Evolutionary conservation across 2,329 filamentous ascomycete species (phyloP).

Genomic region (Calonectria crousiana): DNA sequence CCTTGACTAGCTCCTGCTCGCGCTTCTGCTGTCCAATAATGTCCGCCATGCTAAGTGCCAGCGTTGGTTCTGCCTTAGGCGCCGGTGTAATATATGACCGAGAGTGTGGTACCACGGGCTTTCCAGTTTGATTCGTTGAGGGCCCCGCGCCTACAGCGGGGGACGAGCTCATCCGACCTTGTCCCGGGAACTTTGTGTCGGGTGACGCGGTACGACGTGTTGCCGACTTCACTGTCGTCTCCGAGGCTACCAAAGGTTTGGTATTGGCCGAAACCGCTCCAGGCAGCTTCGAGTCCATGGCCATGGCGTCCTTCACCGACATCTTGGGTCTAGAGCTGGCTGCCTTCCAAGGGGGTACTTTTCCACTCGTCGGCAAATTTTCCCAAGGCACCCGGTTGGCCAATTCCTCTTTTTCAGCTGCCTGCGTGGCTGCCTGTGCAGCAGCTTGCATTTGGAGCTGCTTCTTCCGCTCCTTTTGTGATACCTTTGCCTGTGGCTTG

Average conservation of each 20-base stretch:
- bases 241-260: constrained; percentile 59
- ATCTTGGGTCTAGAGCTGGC: constrained; percentile 61
- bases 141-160: constrained; percentile 43
- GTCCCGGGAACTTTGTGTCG: constrained; percentile 73
- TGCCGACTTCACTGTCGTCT: constrained; percentile 54
- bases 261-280: constrained; percentile 46
- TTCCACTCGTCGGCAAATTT: constrained; percentile 51
- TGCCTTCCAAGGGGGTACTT: constrained; percentile 75
- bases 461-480: constrained; percentile 92
- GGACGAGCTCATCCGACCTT: constrained; percentile 57
- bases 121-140: constrained; percentile 48
- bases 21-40: constrained; percentile 89
- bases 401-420: constrained; percentile 50
- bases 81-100: constrained; percentile 70
- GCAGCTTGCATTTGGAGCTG: constrained; percentile 76
- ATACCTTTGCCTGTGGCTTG: constrained; percentile 72
- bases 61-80: constrained; percentile 70
- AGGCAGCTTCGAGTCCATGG: constrained; percentile 44
- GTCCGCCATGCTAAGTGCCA: constrained; percentile 83
- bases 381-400: constrained; percentile 59
- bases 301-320: constrained; percentile 63
- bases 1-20: constrained; percentile 85
- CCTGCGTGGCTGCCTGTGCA: constrained; percentile 57
- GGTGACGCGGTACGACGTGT: constrained; percentile 68
- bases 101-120: constrained; percentile 68